Evolutionary conservation across 1,139 yeast species (phyloP).

Genomic region (Pichia sp.): DNA sequence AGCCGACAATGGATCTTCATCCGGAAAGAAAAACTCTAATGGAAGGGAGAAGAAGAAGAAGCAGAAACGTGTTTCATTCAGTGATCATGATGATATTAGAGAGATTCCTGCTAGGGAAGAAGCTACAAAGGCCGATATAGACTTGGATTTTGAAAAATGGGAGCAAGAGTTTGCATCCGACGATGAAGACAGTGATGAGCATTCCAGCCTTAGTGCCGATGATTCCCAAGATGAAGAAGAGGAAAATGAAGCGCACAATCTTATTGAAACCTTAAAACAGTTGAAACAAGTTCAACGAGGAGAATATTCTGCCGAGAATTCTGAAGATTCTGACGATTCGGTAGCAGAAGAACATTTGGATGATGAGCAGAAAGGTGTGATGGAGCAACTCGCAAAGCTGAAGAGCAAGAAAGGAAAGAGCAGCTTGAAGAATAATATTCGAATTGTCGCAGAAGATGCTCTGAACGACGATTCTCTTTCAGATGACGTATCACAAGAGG

Average conservation of each 20-base stretch:
- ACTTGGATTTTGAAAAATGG: slow-evolving; percentile 19
- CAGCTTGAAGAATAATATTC: slow-evolving; percentile 15
- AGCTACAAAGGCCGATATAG: slow-evolving; percentile 14
- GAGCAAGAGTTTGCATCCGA: slow-evolving; percentile 15
- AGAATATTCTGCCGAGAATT: slow-evolving; percentile 24
- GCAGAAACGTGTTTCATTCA: slow-evolving; percentile 23
- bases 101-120: slow-evolving; percentile 17
- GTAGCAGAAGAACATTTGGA: slow-evolving; percentile 16
- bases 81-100: slow-evolving; percentile 24
- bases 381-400: slow-evolving; percentile 14
- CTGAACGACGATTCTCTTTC: slow-evolving; percentile 11
- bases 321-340: slow-evolving; percentile 19
- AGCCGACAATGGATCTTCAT: not conserved
- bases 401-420: slow-evolving; percentile 11
- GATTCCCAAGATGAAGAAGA: slow-evolving; percentile 28
- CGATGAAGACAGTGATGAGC: slow-evolving; percentile 21
- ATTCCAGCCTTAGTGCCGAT: slow-evolving; percentile 23
- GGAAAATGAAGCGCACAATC: slow-evolving; percentile 15
- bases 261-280: slow-evolving; percentile 17
- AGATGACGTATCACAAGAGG: not conserved
- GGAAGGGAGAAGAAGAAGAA: not conserved
- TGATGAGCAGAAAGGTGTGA: slow-evolving; percentile 17
- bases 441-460: slow-evolving; percentile 24
- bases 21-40: not conserved
- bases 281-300: slow-evolving; percentile 18